phyloP scores from a whole-genome alignment of 495 filamentous ascomycete species.

The Penicillium arizonense region DNA sequence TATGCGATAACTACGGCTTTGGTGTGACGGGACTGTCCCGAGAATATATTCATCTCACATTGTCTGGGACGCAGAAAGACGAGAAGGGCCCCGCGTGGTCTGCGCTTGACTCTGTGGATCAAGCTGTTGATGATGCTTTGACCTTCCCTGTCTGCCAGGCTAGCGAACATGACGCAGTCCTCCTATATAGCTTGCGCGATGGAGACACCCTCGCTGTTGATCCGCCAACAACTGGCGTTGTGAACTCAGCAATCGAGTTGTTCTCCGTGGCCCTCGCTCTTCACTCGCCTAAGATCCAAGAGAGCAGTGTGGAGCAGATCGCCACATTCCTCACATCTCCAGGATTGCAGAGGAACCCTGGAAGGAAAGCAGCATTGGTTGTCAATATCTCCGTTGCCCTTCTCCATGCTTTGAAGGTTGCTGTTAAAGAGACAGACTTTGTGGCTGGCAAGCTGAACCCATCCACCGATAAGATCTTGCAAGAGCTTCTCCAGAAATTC shows the following conservation, averaged over 20 bases:
- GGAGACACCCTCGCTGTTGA: constrained; percentile 59
- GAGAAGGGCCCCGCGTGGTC: constrained; percentile 57
- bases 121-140: constrained; percentile 65
- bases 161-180: constrained; percentile 84
- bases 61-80: constrained; percentile 68
- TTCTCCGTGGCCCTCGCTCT: constrained; percentile 89
- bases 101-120: constrained; percentile 62
- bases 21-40: constrained; percentile 83
- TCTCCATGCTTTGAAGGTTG: constrained; percentile 75
- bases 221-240: constrained; percentile 87
- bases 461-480: constrained; percentile 82
- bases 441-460: constrained; percentile 70
- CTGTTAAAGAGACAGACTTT: constrained; percentile 73
- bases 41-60: constrained; percentile 67
- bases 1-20: constrained; percentile 91
- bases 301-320: constrained; percentile 91
- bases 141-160: constrained; percentile 77
- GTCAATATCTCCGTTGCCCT: constrained; percentile 87
- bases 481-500: constrained; percentile 77
- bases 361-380: constrained; percentile 82
- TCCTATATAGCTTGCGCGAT: constrained; percentile 62
- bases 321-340: constrained; percentile 79
- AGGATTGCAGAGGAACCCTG: constrained; percentile 78
- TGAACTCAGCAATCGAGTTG: constrained; percentile 87
- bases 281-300: constrained; percentile 86